Base-by-base conservation (phyloP, 164 flowering plant species). In the Magnolia kwangsiensis region DNA sequence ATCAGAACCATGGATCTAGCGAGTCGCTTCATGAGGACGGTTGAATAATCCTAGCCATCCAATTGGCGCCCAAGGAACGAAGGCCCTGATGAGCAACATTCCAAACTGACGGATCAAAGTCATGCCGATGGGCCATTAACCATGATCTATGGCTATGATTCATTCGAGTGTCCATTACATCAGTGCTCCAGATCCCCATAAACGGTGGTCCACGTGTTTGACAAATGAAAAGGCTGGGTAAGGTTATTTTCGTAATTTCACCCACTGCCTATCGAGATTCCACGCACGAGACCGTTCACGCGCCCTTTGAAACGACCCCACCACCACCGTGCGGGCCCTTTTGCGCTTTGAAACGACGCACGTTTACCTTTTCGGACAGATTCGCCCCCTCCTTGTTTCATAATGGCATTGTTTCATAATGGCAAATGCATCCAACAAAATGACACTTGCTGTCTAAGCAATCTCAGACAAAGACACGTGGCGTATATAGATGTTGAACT, bases 281-380 rank as follows among this genome's bases (percentile, higher is more conserved):
- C 58, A 24, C 73, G 24, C 73, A 71, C 73, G 59, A 23, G 73
- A 16, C 27, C 11, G 49, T 18, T 50, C 70, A 16, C 61, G 61
- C 61, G 61, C 61, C 18, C 61, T 55, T 55, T 3, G 61, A 55
- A 16, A 16, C 61, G 61, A 16, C 61, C 61, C 61, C 61, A 55
- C 13, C 61, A 16, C 61, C 61, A 16, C 61, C 61, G 61, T 55
- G 61, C 61, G 61, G 61, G 61, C 73, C 23, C 73, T 24, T 71
- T 50, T 37, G 73, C 73, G 21, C 21, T 19, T 16, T 24, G 51
- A 50, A 37, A 71, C 73, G 73, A 55, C 73, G 50, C 73, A 20
- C 50, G 73, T 50, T 45, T 59, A 23, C 50, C 21, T 70, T 50
- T 51, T 21, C 27, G 74, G 29, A 23, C 63, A 11, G 10, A 20